Base-by-base conservation (phyloP, 2,329 filamentous ascomycete genomes). In the Thelonectria discophora region DNA sequence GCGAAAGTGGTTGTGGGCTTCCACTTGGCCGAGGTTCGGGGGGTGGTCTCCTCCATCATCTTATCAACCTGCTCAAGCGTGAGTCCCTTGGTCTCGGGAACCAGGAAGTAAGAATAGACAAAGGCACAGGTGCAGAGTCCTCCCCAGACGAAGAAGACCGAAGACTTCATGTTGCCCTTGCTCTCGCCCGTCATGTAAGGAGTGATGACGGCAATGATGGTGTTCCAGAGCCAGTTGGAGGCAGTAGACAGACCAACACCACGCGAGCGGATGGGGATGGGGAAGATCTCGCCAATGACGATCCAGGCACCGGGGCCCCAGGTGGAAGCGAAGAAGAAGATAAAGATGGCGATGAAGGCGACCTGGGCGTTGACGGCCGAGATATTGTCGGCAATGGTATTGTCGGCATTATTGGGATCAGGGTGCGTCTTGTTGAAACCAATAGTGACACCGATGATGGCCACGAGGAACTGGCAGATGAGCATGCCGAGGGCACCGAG, bases 11-110 rank as follows among this genome's bases (percentile, higher is more conserved):
- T 81, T 72, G 84, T 84, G 45, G 91, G 90, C 77, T 84, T 86
- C 91, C 92, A 95, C 80, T 88, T 89, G 79, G 86, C 81, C 3
- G 90, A 94, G 17, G 86, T 92, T 67, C 90, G 88, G 39, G 92
- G 90, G 18, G 86, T 92, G 40, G 86, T 88, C 86, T 96, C 91
- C 82, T 94, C 91, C 84, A 95, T 88, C 92, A 96, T 94, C 83
- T 88, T 88, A 69, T 92, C 90, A 67, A 92, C 88, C 76, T 92
- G 87, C 75, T 93, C 90, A 60, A 92, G 84, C 3, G 86, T 87
- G 4, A 92, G 82, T 56, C 89, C 89, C 82, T 92, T 92, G 69
- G 89, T 92, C 79, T 92, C 90, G 63, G 89, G 89, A 64, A 92
- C 81, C 68, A 88, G 76, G 73, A 85, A 78, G 74, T 80, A 87